Evolutionary conservation across 306 rosid species (phyloP).

Genomic region (Quercus bicolor): DNA sequence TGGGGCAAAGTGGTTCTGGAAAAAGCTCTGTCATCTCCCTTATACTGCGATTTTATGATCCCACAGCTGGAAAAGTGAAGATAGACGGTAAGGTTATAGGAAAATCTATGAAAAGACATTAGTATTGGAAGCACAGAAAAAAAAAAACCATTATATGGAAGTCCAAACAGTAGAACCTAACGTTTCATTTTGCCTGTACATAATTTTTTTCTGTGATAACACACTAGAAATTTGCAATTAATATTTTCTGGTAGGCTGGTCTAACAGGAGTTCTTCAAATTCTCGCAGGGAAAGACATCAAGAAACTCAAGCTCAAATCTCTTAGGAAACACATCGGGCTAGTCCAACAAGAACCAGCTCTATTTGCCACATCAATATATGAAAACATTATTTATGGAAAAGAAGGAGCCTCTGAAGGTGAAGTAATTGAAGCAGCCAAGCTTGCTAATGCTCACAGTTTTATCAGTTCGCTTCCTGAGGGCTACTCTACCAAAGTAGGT

Average conservation of each 20-base stretch:
- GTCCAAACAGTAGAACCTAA: background rate
- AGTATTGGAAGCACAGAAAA: background rate
- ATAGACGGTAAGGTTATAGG: constrained; percentile 67
- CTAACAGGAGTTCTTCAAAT: constrained; percentile 18
- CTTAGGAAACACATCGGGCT: constrained; percentile 82
- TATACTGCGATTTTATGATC: constrained; percentile 86
- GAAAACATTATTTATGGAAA: constrained; percentile 85
- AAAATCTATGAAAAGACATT: background rate
- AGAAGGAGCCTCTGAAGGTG: constrained; percentile 83
- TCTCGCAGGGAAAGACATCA: constrained; percentile 78
- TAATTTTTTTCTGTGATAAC: background rate
- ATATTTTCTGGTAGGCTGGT: background rate
- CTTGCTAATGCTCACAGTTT: constrained; percentile 85
- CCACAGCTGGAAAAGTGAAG: constrained; percentile 70
- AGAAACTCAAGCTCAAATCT: constrained; percentile 66
- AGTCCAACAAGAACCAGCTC: constrained; percentile 97
- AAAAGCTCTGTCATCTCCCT: constrained; percentile 93
- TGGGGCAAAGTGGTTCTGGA: constrained; percentile 98
- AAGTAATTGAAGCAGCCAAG: constrained; percentile 86
- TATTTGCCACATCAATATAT: constrained; percentile 77
- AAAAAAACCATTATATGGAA: background rate
- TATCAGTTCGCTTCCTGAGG: constrained; percentile 84
- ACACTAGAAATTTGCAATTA: background rate
- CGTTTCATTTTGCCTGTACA: background rate
- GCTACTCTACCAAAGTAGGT: constrained; percentile 91